Conservation (phyloP, 2,329 filamentous ascomycete genomes). For the Mycocentrospora acerina region DNA sequence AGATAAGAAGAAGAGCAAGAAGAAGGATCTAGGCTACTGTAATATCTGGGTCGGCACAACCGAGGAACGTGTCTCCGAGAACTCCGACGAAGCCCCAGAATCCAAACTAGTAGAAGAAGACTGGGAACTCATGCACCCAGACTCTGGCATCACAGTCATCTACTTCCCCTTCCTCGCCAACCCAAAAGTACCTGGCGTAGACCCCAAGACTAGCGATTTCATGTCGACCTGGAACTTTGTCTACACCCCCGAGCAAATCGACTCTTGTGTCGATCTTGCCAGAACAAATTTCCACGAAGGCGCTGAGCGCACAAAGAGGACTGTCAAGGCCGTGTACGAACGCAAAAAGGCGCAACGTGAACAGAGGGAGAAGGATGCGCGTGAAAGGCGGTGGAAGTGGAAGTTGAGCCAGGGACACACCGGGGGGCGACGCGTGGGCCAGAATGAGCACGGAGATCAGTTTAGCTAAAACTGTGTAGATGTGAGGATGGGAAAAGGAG, state of each 20-base stretch:
- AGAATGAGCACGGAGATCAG: slow-evolving; percentile 61
- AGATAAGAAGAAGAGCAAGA: slow-evolving; percentile 33
- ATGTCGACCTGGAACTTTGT: slow-evolving; percentile 98
- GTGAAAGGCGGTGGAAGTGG: slow-evolving; percentile 39
- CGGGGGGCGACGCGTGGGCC: slow-evolving; percentile 56
- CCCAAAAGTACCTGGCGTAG: slow-evolving; percentile 74
- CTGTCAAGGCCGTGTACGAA: slow-evolving; percentile 88
- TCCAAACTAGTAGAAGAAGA: slow-evolving; percentile 62
- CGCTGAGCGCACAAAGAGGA: slow-evolving; percentile 71
- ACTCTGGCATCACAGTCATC: slow-evolving; percentile 83
- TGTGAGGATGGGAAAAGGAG: neutral
- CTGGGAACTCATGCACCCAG: slow-evolving; percentile 67
- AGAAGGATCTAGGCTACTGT: slow-evolving; percentile 73
- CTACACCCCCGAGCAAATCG: slow-evolving; percentile 87
- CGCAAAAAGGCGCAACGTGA: slow-evolving; percentile 74
- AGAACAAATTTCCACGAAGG: slow-evolving; percentile 86
- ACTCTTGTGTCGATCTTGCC: slow-evolving; percentile 78
- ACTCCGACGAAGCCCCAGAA: slow-evolving; percentile 51
- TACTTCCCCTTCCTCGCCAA: slow-evolving; percentile 92
- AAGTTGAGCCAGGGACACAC: slow-evolving; percentile 51
- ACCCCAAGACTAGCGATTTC: slow-evolving; percentile 80
- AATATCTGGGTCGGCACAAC: slow-evolving; percentile 92
- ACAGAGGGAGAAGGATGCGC: slow-evolving; percentile 49
- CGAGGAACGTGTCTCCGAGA: slow-evolving; percentile 64
- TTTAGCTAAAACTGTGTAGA: slow-evolving; percentile 55